Evolutionary conservation across 495 filamentous ascomycete species (phyloP).

Genomic region (Aspergillus haitiensis): DNA sequence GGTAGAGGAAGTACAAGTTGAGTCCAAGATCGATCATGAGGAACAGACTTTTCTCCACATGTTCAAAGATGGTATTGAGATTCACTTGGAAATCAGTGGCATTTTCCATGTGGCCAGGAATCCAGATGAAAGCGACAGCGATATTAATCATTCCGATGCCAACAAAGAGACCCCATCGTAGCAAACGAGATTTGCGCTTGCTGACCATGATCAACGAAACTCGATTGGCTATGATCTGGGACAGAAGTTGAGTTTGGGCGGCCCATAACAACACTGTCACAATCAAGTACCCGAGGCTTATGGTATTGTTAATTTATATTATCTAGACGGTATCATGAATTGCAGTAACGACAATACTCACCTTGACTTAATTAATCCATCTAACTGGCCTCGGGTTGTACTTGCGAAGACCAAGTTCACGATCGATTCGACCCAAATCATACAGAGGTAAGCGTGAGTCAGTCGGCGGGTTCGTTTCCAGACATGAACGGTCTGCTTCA

Average conservation of each 20-base stretch:
- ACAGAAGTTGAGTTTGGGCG: conserved; percentile 44
- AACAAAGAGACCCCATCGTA: conserved; percentile 45
- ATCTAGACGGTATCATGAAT: not conserved
- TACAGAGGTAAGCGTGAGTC: conserved; percentile 31
- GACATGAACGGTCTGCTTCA: conserved; percentile 7
- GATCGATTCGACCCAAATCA: conserved; percentile 46
- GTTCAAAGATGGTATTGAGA: conserved; percentile 54
- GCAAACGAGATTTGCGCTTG: conserved; percentile 19
- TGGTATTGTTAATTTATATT: not conserved
- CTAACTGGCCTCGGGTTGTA: conserved; percentile 40
- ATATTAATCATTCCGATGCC: conserved; percentile 47
- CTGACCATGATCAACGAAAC: conserved; percentile 41
- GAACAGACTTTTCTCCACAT: conserved; percentile 49
- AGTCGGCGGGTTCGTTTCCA: conserved; percentile 8
- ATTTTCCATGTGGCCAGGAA: conserved; percentile 38
- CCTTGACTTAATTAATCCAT: conserved; percentile 26
- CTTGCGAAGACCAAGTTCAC: conserved; percentile 38
- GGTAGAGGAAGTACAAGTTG: conserved; percentile 51
- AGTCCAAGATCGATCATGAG: conserved; percentile 46
- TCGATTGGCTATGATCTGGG: conserved; percentile 53
- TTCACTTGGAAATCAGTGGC: conserved; percentile 31
- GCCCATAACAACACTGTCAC: conserved; percentile 37
- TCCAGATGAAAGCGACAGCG: conserved; percentile 51
- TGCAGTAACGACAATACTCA: not conserved
- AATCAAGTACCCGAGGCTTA: conserved; percentile 12